Evolutionary conservation across 2,329 filamentous ascomycete genomes (phyloP), one percentile per base, ranked within the genome.

Genomic region (Dryadomyces quercus-mongolicae): DNA sequence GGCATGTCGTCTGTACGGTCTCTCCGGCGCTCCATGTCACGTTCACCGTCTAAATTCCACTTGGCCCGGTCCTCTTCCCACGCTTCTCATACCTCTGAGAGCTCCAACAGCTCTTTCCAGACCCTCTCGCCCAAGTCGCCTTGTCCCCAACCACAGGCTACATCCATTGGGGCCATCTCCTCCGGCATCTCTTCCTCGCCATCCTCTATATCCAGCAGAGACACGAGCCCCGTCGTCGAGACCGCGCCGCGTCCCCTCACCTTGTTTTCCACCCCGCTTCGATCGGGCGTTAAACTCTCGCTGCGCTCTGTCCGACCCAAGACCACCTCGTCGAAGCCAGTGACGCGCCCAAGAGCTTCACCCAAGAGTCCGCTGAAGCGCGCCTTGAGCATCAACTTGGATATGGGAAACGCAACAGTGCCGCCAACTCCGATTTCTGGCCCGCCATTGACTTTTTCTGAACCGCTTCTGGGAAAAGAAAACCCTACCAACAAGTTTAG

Each of bases 21-120:
- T 63, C 75, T 96, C 56, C 81, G 91, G 60, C 86, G 89, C 62
- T 95, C 92, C 25, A 76, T 96, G 59, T 96, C 91, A 55, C 81
- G 90, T 62, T 96, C 92, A n/a, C 92, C 92, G 12, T 95, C 92
- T 36, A 95, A 93, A 68, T 92, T 93, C 67, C 77, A 80, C 55
- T 72, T 94, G 40, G 67, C 69, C 51, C 74, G 75, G 58, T 67
- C 71, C 48, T 68, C 68, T 47, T 77, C 76, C 0, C 71, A 75
- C 58, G 70, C 66, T 43, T 77, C 76, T 0, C 71, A 76, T 56
- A 69, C 67, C 55, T 72, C 74, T 15, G 70, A 76, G 38, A 65
- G 66, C 58, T 79, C 81, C 54, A 70, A 73, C 48, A 75, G 74
- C 49, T 80, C 82, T 22, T 80, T 83, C 31, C 77, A 76, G 21